Evolutionary conservation across 768 basidiomycete species (phyloP).

Genomic region (Pisolithus albus): DNA sequence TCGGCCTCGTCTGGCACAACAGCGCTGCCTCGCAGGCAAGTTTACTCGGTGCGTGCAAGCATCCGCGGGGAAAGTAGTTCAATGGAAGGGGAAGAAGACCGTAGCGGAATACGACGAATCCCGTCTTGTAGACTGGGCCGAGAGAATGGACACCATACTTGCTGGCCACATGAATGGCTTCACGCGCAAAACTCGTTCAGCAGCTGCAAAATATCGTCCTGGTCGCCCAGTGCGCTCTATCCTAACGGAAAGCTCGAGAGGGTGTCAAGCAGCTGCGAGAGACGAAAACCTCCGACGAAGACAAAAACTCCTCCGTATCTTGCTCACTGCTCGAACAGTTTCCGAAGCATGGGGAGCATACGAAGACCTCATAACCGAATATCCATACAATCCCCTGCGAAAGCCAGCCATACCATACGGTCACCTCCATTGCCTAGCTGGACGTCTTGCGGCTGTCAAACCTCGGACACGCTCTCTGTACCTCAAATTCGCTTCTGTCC

Average conservation of each 20-base stretch:
- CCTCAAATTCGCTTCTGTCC: conserved; percentile 60
- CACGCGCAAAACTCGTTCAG: not conserved
- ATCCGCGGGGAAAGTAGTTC: not conserved
- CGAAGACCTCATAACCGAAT: conserved; percentile 24
- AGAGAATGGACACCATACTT: not conserved
- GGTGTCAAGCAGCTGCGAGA: not conserved
- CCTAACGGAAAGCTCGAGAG: too few relatives aligned
- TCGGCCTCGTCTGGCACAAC: conserved; percentile 16
- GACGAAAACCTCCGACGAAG: conserved; percentile 12
- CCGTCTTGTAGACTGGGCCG: not conserved
- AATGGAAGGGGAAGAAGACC: not conserved
- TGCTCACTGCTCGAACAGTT: conserved; percentile 28
- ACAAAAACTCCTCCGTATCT: conserved; percentile 22
- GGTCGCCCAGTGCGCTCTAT: too few relatives aligned
- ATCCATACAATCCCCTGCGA: not conserved
- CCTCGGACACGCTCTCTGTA: conserved; percentile 57
- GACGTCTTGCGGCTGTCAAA: conserved; percentile 45
- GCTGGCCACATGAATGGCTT: not conserved
- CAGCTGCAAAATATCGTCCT: not conserved
- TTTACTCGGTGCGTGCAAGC: conserved; percentile 1
- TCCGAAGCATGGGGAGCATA: conserved; percentile 41
- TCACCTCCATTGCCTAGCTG: conserved; percentile 56
- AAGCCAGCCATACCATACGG: conserved; percentile 22
- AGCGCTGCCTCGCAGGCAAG: conserved; percentile 6
- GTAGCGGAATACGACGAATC: not conserved